Base-by-base conservation (phyloP, 768 basidiomycete species). In the Rhodotorula paludigena region DNA sequence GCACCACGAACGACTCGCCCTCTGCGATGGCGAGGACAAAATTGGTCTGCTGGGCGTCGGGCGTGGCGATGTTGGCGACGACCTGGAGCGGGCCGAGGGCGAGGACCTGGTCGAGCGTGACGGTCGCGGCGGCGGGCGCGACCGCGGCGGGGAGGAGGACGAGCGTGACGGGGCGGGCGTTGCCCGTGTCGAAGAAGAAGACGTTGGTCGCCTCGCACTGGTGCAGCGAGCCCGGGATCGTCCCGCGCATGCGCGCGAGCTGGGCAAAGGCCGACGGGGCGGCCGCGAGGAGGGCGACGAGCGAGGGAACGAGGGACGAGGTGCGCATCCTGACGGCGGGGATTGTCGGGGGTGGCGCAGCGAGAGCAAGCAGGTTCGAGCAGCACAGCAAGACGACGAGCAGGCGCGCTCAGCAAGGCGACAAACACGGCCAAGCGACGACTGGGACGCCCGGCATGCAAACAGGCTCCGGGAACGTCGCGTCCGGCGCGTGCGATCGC, bases 171-270 rank as follows among this genome's bases (percentile, higher is more conserved):
- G 66, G 64, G 16, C 69, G 59, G 15, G 47, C 21, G 52, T 66
- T 60, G n/a, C 25, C 51, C 25, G 60, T 57, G 53, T 74, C 66
- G 57, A 74, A 74, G 57, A 74, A 63, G 69, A 71, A 68, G 52
- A 71, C 36, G 35, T 36, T 71, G 25, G 69, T 68, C 32, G 51
- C 18, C 52, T 74, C 69, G 61, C 73, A 74, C 52, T 74, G 64
- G 57, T 66, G 68, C 1, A 66, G 68, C 16, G 63, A 59, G 41
- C 64, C 45, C 16, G 45, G 58, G 45, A 60, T 60, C 10, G 58
- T 60, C 16, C 45, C 58, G n/a, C 58, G 58, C n/a, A 60, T 25
- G 36, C 35, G 39, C 2, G 58, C 45, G 33, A 60, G 48, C 35
- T 25, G 12, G 12, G 59, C 59, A 49, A 60, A 49, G 0, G 59